Conservation (phyloP, 1,139 yeast genomes). For the Suhomyces maxii region DNA sequence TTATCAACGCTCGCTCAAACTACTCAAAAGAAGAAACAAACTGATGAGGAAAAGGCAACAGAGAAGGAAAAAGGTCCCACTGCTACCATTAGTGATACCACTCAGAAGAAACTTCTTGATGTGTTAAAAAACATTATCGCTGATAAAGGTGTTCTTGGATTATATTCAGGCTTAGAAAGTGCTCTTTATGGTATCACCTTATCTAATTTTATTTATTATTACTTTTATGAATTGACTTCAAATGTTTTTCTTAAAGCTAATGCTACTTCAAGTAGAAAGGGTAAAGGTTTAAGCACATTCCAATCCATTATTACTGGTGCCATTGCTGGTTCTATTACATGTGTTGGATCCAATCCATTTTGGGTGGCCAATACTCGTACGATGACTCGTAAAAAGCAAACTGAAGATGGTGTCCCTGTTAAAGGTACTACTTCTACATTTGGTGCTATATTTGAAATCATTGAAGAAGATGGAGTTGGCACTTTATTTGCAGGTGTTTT, state of each 20-base stretch:
- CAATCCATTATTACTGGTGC: conserved; percentile 83
- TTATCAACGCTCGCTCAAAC: conserved; percentile 85
- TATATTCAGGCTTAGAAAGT: conserved; percentile 83
- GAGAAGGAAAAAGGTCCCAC: conserved; percentile 1
- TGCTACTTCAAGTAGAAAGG: conserved; percentile 20
- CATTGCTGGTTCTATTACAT: conserved; percentile 84
- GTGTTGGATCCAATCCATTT: conserved; percentile 85
- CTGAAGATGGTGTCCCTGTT: conserved; percentile 20
- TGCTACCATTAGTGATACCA: conserved; percentile 14
- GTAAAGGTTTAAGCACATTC: conserved; percentile 54
- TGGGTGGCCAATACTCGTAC: conserved; percentile 92
- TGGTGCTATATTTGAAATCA: conserved; percentile 58
- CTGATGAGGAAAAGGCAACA: conserved; percentile 15
- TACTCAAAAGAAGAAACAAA: conserved; percentile 40
- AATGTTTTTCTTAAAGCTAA: conserved; percentile 51
- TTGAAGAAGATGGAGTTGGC: conserved; percentile 66
- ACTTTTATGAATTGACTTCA: conserved; percentile 76
- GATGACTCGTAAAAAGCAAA: conserved; percentile 58
- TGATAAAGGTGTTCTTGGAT: conserved; percentile 68
- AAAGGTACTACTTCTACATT: conserved; percentile 40
- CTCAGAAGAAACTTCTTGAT: conserved; percentile 21
- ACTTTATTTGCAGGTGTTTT: conserved; percentile 81
- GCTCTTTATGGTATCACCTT: conserved; percentile 85
- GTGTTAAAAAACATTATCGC: conserved; percentile 46
- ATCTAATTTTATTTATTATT: conserved; percentile 86